phyloP scores from a whole-genome alignment of 306 rosid genomes.

The Castanopsis chinensis region DNA sequence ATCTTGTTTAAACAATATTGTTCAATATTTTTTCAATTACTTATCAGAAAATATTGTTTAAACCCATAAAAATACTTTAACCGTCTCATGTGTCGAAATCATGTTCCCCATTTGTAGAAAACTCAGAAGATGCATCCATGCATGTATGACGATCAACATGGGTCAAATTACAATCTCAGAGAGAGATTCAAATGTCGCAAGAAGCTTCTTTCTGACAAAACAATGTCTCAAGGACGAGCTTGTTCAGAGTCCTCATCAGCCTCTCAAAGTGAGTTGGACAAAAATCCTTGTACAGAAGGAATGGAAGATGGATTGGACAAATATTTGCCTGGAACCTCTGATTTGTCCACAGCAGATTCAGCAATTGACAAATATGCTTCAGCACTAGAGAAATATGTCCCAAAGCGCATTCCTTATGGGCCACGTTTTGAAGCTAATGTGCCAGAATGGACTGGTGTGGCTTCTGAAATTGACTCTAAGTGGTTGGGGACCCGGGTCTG shows the following conservation, averaged over 20 bases:
- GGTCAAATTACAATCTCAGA: conserved; percentile 59
- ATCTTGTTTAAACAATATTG: background rate
- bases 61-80: background rate
- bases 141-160: conserved; percentile 58
- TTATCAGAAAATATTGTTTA: background rate
- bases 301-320: conserved; percentile 20
- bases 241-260: conserved; percentile 31
- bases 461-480: conserved; percentile 61
- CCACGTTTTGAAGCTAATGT: conserved; percentile 52
- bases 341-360: conserved; percentile 14
- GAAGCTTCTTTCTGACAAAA: conserved; percentile 27
- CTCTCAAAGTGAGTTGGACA: conserved; percentile 24
- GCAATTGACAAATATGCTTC: conserved; percentile 17
- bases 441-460: conserved; percentile 57
- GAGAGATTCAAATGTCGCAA: conserved; percentile 44
- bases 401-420: conserved; percentile 38
- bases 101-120: conserved; percentile 33
- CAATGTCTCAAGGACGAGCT: conserved; percentile 21
- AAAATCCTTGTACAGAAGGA: conserved; percentile 22
- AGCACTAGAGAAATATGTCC: conserved; percentile 15
- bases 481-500: conserved; percentile 70
- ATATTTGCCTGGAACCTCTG: conserved; percentile 19
- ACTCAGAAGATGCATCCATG: conserved; percentile 69
- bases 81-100: background rate
- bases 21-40: no score